Evolutionary conservation across 169 alveolate genomes (phyloP).

Genomic region (Plasmodium gonderi): DNA sequence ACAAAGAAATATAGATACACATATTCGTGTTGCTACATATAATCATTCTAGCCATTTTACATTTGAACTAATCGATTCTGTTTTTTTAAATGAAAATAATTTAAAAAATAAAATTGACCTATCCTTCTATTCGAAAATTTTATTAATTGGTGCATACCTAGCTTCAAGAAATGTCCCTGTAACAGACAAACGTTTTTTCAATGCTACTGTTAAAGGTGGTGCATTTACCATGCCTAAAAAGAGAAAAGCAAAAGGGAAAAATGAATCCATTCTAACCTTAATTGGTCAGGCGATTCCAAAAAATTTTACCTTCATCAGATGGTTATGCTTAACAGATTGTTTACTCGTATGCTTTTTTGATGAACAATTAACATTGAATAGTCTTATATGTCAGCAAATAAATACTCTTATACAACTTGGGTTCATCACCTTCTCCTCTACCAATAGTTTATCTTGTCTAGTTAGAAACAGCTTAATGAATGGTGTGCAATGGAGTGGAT

Average conservation of each 20-base stretch:
- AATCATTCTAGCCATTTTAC: slow-evolving; percentile 75
- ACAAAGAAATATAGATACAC: slow-evolving; percentile 75
- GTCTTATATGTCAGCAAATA: slow-evolving; percentile 71
- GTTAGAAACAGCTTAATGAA: slow-evolving; percentile 73
- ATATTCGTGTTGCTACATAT: slow-evolving; percentile 74
- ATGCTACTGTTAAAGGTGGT: slow-evolving; percentile 76
- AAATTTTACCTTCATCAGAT: slow-evolving; percentile 73
- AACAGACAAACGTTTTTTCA: slow-evolving; percentile 70
- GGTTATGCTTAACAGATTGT: slow-evolving; percentile 76
- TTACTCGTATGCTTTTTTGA: slow-evolving; percentile 70
- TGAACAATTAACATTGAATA: slow-evolving; percentile 58
- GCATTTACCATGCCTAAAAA: slow-evolving; percentile 72
- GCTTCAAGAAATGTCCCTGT: slow-evolving; percentile 71
- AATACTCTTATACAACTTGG: slow-evolving; percentile 68
- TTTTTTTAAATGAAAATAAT: slow-evolving; percentile 63
- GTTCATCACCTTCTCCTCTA: slow-evolving; percentile 32
- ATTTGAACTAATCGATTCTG: slow-evolving; percentile 72
- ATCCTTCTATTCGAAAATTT: slow-evolving; percentile 69
- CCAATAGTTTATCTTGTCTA: slow-evolving; percentile 57
- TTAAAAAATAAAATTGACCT: slow-evolving; percentile 72
- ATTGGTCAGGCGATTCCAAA: slow-evolving; percentile 70
- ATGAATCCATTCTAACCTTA: slow-evolving; percentile 74
- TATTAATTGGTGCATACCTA: slow-evolving; percentile 68
- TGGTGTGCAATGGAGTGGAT: slow-evolving; percentile 78
- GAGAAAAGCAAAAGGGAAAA: slow-evolving; percentile 49